Evolutionary conservation across 2,329 filamentous ascomycete species (phyloP), one percentile per base, ranked within the genome.

Genomic region (Colletotrichum spinosum): DNA sequence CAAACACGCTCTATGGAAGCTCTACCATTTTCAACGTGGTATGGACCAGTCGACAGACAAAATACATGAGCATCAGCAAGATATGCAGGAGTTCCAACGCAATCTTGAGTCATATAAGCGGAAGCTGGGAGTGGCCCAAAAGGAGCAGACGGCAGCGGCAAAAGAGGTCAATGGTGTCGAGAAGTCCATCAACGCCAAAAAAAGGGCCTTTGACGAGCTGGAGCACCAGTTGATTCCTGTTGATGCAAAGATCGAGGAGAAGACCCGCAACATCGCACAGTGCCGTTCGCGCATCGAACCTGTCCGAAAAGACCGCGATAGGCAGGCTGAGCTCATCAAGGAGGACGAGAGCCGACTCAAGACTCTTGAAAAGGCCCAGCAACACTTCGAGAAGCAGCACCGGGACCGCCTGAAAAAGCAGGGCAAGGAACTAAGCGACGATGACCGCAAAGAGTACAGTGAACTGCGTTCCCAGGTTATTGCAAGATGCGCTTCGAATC

Each of bases 1-100:
- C 60, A 94, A 92, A 1, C 95, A 98, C 70, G 94, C 97, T 39
- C 82, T 99, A 12, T 99, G 95, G 95, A 98, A 97, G 79, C 84
- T 99, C 2, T 98, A 93, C 76, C 94, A 97, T 74, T 97, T 97
- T 76, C 95, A 99, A 77, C 91, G 90, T 63, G 88, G 94, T 37
- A 97, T 99, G 83, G 93, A 97, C 71, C 92, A 95, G 71, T 97
- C 96, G 33, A 94, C 91, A 70, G 89, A 89, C 49, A 90, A 96
- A 72, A 99, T 99, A 63, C 91, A 95, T 72, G 93, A 92, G 71
- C 94, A 97, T 72, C 94, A 98, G 73, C 93, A 97, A 74, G 94
- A 98, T 71, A 84, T 99, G 17, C 97, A 97, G 76, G 95, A 98
- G 77, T 92, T 94, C 75, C 90, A 92, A 56, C 92, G 96, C 52